These are phyloP conservation scores for Fusarium praegraminearum DNA, from an alignment of 2,329 filamentous ascomycete genomes.

Conservation along the genomic window DNA sequence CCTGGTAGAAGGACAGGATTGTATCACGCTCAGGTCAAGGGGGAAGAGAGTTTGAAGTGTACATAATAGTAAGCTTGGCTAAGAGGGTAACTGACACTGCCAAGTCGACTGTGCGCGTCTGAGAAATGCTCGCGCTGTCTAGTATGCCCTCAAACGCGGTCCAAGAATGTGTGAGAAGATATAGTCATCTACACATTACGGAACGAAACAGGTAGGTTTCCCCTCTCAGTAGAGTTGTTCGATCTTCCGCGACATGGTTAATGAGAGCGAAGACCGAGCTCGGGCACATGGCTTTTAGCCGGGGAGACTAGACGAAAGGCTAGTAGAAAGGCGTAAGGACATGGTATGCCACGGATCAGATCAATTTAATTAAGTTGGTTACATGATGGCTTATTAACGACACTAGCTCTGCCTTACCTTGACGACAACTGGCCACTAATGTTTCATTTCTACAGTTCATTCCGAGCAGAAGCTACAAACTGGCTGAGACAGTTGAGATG, in stretches of 20 bases:
- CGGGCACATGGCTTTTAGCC: conserved; percentile 22
- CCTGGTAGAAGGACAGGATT: neutral
- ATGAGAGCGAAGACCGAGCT: conserved; percentile 1
- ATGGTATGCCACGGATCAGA: neutral
- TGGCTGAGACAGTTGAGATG: conserved; percentile 7
- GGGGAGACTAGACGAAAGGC: neutral
- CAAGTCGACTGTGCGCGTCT: neutral
- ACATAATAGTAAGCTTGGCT: neutral
- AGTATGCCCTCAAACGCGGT: too few species aligned
- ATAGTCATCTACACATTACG: neutral
- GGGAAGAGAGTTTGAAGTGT: conserved; percentile 11
- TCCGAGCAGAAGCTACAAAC: neutral
- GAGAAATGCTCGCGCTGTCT: neutral
- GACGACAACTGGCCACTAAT: neutral
- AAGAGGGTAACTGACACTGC: neutral
- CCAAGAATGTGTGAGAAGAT: neutral
- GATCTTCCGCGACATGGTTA: neutral
- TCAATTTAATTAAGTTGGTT: conserved; percentile 2
- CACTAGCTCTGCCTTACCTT: neutral
- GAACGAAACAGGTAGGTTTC: neutral
- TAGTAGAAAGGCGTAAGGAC: neutral
- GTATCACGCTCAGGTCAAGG: neutral
- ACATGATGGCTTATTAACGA: neutral
- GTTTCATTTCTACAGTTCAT: conserved; percentile 10
- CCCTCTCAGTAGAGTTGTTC: neutral